Evolutionary conservation across 176 grass and related monocot species (phyloP).

Genomic region (Urochloa ruziziensis): DNA sequence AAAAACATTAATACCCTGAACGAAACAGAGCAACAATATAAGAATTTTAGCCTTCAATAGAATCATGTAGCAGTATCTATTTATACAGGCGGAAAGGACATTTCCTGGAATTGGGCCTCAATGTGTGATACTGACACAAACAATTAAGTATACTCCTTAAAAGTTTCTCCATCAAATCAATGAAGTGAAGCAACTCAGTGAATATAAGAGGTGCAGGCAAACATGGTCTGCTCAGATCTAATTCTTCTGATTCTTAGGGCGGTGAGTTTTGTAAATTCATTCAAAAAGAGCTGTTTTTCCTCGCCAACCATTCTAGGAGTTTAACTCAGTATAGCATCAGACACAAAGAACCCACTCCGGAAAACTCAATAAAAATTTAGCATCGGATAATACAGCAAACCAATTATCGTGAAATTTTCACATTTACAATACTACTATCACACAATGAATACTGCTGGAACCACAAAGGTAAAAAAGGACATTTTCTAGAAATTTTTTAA

Average conservation of each 20-base stretch:
- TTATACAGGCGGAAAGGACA: slow-evolving; percentile 1
- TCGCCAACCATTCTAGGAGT: not conserved
- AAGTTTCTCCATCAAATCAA: not conserved
- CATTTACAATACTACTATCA: not conserved
- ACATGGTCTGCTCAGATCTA: not conserved
- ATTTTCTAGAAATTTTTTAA: slow-evolving; percentile 4
- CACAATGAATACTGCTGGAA: not conserved
- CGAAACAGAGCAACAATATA: not conserved
- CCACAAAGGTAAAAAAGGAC: not conserved
- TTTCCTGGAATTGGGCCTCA: not conserved
- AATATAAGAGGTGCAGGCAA: not conserved
- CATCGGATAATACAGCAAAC: not conserved
- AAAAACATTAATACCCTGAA: slow-evolving; percentile 92
- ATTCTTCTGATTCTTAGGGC: not conserved
- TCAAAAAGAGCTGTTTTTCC: not conserved
- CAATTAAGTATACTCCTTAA: slow-evolving; percentile 15
- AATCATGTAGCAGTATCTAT: slow-evolving; percentile 13
- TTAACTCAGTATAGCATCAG: slow-evolving; percentile 24
- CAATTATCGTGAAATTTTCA: not conserved
- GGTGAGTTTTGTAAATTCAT: not conserved
- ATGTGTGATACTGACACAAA: slow-evolving; percentile 26
- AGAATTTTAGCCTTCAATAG: not conserved
- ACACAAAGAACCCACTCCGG: not conserved
- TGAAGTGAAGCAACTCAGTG: not conserved
- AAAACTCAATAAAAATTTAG: slow-evolving; percentile 12